Percentiles rank a stretch among this genome's conserved stretches.
Conservation (phyloP, 495 filamentous ascomycete species). For the Cryomyces antarcticus region DNA sequence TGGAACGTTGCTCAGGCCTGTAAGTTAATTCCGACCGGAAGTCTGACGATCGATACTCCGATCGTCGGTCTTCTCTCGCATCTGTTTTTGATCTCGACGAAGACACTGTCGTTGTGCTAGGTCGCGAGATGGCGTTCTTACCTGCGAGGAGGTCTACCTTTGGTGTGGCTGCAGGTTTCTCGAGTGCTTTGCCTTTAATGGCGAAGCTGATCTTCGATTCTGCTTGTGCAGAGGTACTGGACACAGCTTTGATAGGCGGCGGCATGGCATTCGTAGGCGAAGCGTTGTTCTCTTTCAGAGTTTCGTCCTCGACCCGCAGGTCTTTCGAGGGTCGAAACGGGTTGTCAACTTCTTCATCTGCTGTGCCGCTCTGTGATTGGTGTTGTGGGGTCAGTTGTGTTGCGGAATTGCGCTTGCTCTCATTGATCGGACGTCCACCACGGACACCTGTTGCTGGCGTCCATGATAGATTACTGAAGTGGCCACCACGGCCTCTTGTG, state of each 20-base stretch:
- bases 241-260: slow-evolving; percentile 15
- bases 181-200: slow-evolving; percentile 49
- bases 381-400: slow-evolving; percentile 2
- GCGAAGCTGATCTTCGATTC: slow-evolving; percentile 73
- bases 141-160: slow-evolving; percentile 57
- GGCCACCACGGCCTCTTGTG: slow-evolving; percentile 17
- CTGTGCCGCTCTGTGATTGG: slow-evolving; percentile 18
- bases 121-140: slow-evolving; percentile 31
- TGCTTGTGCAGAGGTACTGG: slow-evolving; percentile 25
- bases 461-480: slow-evolving; percentile 44
- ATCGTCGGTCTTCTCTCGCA: background rate
- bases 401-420: background rate
- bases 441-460: slow-evolving; percentile 23
- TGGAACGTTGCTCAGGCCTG: slow-evolving; percentile 17
- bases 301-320: slow-evolving; percentile 39
- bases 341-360: slow-evolving; percentile 33
- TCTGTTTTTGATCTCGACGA: slow-evolving; percentile 4
- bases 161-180: slow-evolving; percentile 29
- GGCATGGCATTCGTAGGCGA: slow-evolving; percentile 15
- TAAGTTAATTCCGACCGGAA: background rate
- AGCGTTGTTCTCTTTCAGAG: slow-evolving; percentile 19
- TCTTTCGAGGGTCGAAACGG: slow-evolving; percentile 43
- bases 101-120: slow-evolving; percentile 11
- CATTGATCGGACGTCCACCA: slow-evolving; percentile 22
- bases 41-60: background rate